Evolutionary conservation across 1,284 basidiomycete genomes (phyloP), one percentile per base, ranked within the genome.

Genomic region (Leccinum fallax): DNA sequence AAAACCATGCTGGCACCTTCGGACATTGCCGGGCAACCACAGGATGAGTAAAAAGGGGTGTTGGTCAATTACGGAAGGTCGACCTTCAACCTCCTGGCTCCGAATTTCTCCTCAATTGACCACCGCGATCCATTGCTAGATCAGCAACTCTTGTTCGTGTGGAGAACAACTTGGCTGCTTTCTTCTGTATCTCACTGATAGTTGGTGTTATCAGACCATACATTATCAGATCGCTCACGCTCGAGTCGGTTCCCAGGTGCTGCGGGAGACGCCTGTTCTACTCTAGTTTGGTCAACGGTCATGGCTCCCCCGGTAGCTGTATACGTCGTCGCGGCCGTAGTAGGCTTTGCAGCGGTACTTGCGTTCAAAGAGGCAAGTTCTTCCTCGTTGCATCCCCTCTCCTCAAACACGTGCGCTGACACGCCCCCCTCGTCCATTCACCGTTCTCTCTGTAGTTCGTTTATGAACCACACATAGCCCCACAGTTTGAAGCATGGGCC

Each of bases 391-490:
- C 9, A 19, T 11, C 21, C 38, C 40, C 38, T 43, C 55, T 32
- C 40, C 21, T 19, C 53, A 59, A 57, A 62, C 67, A 66, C 67
- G 61, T 71, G 71, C 58, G 56, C 72, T 71, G 61, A 68, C 69
- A 69, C 61, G 51, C 61, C 6, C 9, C 24, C 28, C 52, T 55
- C 38, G 9, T 53, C 51, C 24, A 6, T 53, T 40, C 40, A 57
- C 58, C 21, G 49, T 53, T 43, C 28, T 51, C 9, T 21, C 46
- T 57, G 57, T 58, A 87, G 85, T 83, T 82, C 61, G 78, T 88
- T n/a, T 87, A 85, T 58, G 85, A 87, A 62, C 86, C 86, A 4
- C 85, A 86, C 63, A 78, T 87, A 57, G 85, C 85, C 36, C 85
- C 85, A 0, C 79, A 71, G 51, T 8, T 86, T 19, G 81, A 83